These are phyloP conservation scores for Ballota nigra DNA, from an alignment of 257 asterid species.

Conservation along the genomic window DNA sequence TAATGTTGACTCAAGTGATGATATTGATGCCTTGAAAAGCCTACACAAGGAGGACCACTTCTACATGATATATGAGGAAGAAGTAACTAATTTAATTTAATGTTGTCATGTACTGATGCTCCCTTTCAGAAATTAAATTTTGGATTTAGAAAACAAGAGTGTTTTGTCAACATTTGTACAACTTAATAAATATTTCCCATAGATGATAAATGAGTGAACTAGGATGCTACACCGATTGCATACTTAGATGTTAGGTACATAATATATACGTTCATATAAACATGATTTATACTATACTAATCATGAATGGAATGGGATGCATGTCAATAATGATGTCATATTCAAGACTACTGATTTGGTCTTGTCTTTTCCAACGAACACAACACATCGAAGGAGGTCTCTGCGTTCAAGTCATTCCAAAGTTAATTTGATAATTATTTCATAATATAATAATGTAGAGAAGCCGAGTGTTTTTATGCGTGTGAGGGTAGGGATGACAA, in stretches of 20 bases:
- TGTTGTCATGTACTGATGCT: not conserved
- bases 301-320: not conserved
- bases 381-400: too few species aligned
- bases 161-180: too few species aligned
- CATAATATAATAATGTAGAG: too few species aligned
- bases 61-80: not conserved
- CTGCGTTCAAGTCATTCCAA: too few species aligned
- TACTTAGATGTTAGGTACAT: not conserved
- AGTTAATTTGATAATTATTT: too few species aligned
- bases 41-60: slow-evolving; percentile 11
- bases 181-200: not conserved
- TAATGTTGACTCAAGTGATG: not conserved
- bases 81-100: not conserved
- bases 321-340: not conserved
- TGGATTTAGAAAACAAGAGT: not conserved
- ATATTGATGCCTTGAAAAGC: not conserved
- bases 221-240: not conserved
- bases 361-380: too few species aligned
- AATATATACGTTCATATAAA: too few species aligned
- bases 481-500: too few species aligned
- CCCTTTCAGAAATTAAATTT: not conserved
- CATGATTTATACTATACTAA: not conserved
- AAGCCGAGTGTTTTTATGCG: too few species aligned
- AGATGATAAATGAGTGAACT: not conserved
- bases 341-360: not conserved